Evolutionary conservation across 139 green algal species (phyloP).

Genomic region (Chloropicon primus): DNA sequence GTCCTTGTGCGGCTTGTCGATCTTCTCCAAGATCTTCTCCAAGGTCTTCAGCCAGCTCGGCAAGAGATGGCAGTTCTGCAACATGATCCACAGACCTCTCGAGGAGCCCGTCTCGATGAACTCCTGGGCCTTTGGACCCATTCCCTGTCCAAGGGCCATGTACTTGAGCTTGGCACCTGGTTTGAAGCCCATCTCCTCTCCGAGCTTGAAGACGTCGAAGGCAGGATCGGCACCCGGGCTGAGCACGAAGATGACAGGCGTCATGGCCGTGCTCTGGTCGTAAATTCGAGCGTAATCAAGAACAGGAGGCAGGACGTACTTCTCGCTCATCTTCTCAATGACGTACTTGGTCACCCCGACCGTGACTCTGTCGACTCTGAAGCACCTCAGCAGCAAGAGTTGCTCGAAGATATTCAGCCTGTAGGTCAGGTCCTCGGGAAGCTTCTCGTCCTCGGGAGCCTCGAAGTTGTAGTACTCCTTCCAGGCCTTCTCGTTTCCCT

Average conservation of each 20-base stretch:
- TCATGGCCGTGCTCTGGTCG: conserved; percentile 43
- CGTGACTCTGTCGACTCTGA: conserved; percentile 66
- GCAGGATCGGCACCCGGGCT: conserved; percentile 73
- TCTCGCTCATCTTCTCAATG: conserved; percentile 40
- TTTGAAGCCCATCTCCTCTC: conserved; percentile 71
- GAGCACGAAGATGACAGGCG: conserved; percentile 79
- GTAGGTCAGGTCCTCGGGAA: conserved; percentile 38
- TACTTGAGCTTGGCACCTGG: conserved; percentile 73
- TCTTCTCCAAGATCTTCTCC: conserved; percentile 71
- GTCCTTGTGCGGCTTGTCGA: conserved; percentile 34
- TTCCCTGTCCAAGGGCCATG: conserved; percentile 83
- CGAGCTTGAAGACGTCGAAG: conserved; percentile 79
- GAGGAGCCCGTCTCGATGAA: conserved; percentile 54
- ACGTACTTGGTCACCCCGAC: conserved; percentile 59
- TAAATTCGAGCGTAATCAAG: conserved; percentile 65
- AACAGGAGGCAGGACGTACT: conserved; percentile 50
- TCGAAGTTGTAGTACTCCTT: conserved; percentile 53
- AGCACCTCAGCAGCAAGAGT: conserved; percentile 64
- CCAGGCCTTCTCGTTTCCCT: conserved; percentile 41
- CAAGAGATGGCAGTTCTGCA: conserved; percentile 81
- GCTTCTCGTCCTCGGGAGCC: conserved; percentile 32
- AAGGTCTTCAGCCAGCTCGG: conserved; percentile 68
- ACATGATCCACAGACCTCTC: conserved; percentile 69
- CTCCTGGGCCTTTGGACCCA: conserved; percentile 66
- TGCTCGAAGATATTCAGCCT: conserved; percentile 56